A percentile compares a stretch with the other conserved stretches of the same genome.
Evolutionary conservation across 1,284 basidiomycete genomes (phyloP).

Genomic region (Microbotryum scabiosae): DNA sequence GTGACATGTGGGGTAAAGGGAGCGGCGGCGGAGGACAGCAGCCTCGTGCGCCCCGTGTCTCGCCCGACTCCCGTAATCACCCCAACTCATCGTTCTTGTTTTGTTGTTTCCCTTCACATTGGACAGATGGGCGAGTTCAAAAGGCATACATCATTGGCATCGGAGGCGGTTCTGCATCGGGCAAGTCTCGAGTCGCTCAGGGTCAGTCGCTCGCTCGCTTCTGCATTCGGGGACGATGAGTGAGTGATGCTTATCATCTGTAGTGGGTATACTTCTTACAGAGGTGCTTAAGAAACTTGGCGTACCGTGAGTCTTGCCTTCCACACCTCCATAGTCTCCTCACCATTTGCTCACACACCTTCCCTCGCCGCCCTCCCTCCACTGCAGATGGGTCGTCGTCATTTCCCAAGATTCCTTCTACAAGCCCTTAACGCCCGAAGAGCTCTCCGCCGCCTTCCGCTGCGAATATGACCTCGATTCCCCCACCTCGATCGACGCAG

Average conservation of each 20-base stretch:
- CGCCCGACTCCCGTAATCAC: not conserved
- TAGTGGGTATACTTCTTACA: not conserved
- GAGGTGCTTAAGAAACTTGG: constrained; percentile 54
- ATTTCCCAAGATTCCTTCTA: constrained; percentile 93
- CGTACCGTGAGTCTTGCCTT: constrained; percentile 69
- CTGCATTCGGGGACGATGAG: not conserved
- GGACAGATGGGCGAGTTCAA: constrained; percentile 53
- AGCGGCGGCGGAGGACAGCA: not conserved
- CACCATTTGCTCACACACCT: too few species aligned
- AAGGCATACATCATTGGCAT: constrained; percentile 89
- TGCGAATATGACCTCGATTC: constrained; percentile 64
- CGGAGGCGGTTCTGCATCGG: constrained; percentile 86
- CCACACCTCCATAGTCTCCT: too few species aligned
- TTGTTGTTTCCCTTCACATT: not conserved
- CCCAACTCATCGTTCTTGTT: not conserved
- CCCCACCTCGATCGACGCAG: constrained; percentile 86
- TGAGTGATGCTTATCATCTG: not conserved
- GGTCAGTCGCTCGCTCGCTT: not conserved
- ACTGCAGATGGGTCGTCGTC: constrained; percentile 79
- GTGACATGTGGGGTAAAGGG: not conserved
- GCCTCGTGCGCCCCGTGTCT: not conserved
- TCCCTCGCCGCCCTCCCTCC: constrained; percentile 62
- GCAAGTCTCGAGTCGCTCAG: constrained; percentile 57
- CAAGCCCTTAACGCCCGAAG: constrained; percentile 65
- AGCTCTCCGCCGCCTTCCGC: constrained; percentile 58